Percentiles rank a stretch among this genome's conserved stretches.
Conservation (phyloP, 768 basidiomycete species). For the Hypholoma sublateritium region DNA sequence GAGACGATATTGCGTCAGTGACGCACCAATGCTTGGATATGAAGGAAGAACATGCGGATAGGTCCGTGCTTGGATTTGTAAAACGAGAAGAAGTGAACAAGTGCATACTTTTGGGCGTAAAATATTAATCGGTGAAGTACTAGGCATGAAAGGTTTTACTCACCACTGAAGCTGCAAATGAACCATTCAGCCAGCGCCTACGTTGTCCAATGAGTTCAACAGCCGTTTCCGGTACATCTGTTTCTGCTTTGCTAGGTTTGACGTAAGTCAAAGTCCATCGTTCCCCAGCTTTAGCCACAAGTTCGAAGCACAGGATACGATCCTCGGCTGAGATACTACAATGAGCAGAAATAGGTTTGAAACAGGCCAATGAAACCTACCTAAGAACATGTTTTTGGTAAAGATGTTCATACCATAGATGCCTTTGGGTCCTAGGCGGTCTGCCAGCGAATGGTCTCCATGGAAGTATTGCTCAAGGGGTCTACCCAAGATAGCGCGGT, state of each 20-base stretch:
- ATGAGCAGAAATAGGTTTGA: background rate
- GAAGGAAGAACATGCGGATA: slow-evolving; percentile 95
- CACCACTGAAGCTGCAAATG: slow-evolving; percentile 89
- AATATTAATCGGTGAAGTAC: slow-evolving; percentile 1
- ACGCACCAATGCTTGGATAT: slow-evolving; percentile 85
- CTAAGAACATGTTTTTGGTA: slow-evolving; percentile 80
- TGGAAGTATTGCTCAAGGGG: slow-evolving; percentile 87
- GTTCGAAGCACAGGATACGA: slow-evolving; percentile 96
- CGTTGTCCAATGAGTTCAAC: slow-evolving; percentile 93
- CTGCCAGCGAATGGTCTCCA: slow-evolving; percentile 87
- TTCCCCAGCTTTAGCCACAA: slow-evolving; percentile 87
- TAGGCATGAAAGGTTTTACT: slow-evolving; percentile 26
- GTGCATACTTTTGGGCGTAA: slow-evolving; percentile 62
- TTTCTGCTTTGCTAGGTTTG: slow-evolving; percentile 94
- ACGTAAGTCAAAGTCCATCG: slow-evolving; percentile 89
- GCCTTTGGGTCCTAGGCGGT: slow-evolving; percentile 89
- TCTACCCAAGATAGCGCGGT: slow-evolving; percentile 84
- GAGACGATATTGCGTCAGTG: background rate
- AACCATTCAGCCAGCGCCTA: slow-evolving; percentile 95
- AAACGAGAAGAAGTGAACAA: slow-evolving; percentile 91
- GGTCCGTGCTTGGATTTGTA: slow-evolving; percentile 87
- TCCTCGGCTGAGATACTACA: slow-evolving; percentile 63
- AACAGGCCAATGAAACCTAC: slow-evolving; percentile 23
- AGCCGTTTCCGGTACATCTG: slow-evolving; percentile 93
- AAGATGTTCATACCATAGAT: slow-evolving; percentile 97